Evolutionary conservation across 2,329 filamentous ascomycete species (phyloP).

Genomic region (Byssochlamys sp.): DNA sequence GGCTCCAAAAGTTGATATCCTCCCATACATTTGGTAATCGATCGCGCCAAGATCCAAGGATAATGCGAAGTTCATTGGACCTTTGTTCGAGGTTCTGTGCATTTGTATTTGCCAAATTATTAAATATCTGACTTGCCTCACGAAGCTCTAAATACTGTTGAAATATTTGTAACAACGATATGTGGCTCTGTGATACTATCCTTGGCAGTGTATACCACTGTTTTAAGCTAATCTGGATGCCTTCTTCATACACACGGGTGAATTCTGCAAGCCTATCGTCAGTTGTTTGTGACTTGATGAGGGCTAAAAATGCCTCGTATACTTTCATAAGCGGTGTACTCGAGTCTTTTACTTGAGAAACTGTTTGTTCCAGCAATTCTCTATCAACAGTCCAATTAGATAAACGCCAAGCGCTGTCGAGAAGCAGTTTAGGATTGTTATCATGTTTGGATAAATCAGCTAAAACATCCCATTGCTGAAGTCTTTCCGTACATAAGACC

Average conservation of each 20-base stretch:
- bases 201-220: slow-evolving; percentile 97
- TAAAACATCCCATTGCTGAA: slow-evolving; percentile 97
- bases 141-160: slow-evolving; percentile 95
- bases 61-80: slow-evolving; percentile 86
- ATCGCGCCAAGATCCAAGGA: slow-evolving; percentile 90
- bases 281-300: slow-evolving; percentile 88
- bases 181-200: slow-evolving; percentile 85
- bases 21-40: slow-evolving; percentile 95
- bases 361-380: slow-evolving; percentile 81
- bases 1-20: slow-evolving; percentile 97
- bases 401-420: slow-evolving; percentile 95
- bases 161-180: slow-evolving; percentile 91
- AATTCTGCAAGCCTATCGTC: slow-evolving; percentile 73
- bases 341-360: slow-evolving; percentile 95
- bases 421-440: slow-evolving; percentile 88
- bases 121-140: slow-evolving; percentile 92
- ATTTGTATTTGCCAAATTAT: slow-evolving; percentile 76
- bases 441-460: slow-evolving; percentile 98
- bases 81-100: slow-evolving; percentile 80
- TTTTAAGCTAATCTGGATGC: slow-evolving; percentile 88
- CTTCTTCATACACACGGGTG: slow-evolving; percentile 83
- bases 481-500: slow-evolving; percentile 92
- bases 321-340: slow-evolving; percentile 88
- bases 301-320: slow-evolving; percentile 96
- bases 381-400: slow-evolving; percentile 74